Percentiles rank a stretch among this genome's conserved stretches.
phyloP scores from a whole-genome alignment of 768 basidiomycete genomes.

The Pulveroboletus sp. region DNA sequence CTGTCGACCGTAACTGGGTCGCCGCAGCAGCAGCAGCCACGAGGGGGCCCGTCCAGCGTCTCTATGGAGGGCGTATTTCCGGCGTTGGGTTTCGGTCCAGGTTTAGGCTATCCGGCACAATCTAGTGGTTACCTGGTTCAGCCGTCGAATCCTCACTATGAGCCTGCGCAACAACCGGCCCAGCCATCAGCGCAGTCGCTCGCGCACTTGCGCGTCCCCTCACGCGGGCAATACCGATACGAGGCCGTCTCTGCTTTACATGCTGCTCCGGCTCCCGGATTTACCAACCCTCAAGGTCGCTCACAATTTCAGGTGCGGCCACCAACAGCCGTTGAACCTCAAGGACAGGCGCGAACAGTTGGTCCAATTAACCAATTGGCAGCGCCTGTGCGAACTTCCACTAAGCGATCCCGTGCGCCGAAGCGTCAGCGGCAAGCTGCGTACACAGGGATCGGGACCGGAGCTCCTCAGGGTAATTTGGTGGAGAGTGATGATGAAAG shows the following conservation, averaged over 20 bases:
- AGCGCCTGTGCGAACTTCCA: constrained; percentile 7
- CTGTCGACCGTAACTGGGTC: constrained; percentile 23
- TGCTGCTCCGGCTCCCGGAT: not conserved
- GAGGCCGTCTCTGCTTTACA: not conserved
- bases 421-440: constrained; percentile 19
- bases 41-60: not conserved
- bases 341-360: not conserved
- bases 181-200: constrained; percentile 4
- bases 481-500: constrained; percentile 29
- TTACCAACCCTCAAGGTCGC: not conserved
- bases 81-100: not conserved
- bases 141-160: not conserved
- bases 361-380: not conserved
- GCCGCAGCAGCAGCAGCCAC: constrained; percentile 10
- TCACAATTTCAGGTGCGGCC: not conserved
- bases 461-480: not conserved
- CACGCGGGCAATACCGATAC: constrained; percentile 12
- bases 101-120: constrained; percentile 1
- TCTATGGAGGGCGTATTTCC: not conserved
- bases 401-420: constrained; percentile 18
- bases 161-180: constrained; percentile 8
- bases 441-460: not conserved
- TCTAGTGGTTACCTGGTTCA: constrained; percentile 1
- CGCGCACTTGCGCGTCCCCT: not conserved
- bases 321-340: not conserved